Evolutionary conservation across 2,329 filamentous ascomycete species (phyloP).

Genomic region (Immersiporthe knoxdaviesiana): DNA sequence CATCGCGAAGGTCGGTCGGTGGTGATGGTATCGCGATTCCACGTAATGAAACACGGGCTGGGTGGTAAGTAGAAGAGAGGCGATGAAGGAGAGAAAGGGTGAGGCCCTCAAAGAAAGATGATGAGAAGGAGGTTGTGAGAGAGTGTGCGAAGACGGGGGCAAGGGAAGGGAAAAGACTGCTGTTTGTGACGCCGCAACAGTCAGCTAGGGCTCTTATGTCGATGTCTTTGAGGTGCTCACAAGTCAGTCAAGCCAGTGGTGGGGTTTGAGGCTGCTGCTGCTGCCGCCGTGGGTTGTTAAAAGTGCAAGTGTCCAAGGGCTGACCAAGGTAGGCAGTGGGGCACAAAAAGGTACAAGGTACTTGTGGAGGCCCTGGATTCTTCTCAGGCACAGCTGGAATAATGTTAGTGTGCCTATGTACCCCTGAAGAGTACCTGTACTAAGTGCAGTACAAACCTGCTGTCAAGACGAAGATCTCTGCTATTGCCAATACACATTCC

Average conservation of each 20-base stretch:
- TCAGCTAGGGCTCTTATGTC: background rate
- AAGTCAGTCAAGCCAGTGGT: background rate
- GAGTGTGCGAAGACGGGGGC: too few relatives aligned
- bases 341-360: background rate
- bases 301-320: background rate
- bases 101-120: background rate
- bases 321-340: background rate
- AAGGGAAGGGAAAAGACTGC: background rate
- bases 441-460: background rate
- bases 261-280: background rate
- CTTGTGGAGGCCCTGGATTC: background rate
- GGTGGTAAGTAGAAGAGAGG: conserved; percentile 12
- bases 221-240: background rate
- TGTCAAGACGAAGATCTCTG: too few relatives aligned
- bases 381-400: background rate
- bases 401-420: background rate
- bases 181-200: background rate
- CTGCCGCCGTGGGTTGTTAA: background rate
- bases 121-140: too few relatives aligned
- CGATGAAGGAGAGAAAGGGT: background rate
- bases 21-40: conserved; percentile 7
- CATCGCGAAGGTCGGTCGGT: conserved; percentile 20
- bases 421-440: background rate
- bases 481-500: background rate
- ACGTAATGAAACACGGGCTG: conserved; percentile 23